Percentiles rank a stretch among this genome's conserved stretches.
phyloP scores from a whole-genome alignment of 768 basidiomycete species.

The Pisolithus tinctorius region DNA sequence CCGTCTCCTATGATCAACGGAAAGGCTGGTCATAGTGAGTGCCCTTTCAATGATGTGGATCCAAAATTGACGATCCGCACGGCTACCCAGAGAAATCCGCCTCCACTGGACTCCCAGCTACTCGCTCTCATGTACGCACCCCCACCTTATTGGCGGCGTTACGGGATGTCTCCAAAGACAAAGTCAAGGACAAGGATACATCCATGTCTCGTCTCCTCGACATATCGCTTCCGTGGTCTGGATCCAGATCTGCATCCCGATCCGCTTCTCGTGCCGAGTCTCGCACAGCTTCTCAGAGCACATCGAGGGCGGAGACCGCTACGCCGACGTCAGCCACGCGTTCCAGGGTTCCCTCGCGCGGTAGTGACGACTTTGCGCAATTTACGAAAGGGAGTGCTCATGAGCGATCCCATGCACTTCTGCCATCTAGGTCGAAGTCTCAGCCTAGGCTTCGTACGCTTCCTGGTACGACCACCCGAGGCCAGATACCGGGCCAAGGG shows the following conservation, averaged over 20 bases:
- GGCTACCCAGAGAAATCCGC: conserved; percentile 27
- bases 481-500: conserved; percentile 3
- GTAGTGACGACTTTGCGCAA: neutral
- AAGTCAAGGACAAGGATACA: conserved; percentile 19
- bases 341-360: too few species aligned
- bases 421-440: conserved; percentile 26
- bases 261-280: conserved; percentile 10
- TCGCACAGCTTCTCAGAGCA: conserved; percentile 7
- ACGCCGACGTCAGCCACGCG: neutral
- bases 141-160: conserved; percentile 17
- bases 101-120: conserved; percentile 14
- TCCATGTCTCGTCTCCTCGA: conserved; percentile 26
- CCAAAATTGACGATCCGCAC: neutral
- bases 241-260: conserved; percentile 10
- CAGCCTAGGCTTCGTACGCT: conserved; percentile 28
- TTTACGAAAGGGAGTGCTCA: conserved; percentile 1
- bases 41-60: neutral
- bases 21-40: conserved; percentile 36
- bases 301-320: conserved; percentile 11
- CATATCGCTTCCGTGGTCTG: conserved; percentile 30
- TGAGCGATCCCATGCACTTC: neutral
- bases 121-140: conserved; percentile 10
- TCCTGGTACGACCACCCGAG: conserved; percentile 1
- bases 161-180: conserved; percentile 15
- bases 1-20: conserved; percentile 17